Base-by-base conservation (phyloP, 2,329 filamentous ascomycete genomes). In the Calcarisporium arbuscula region DNA sequence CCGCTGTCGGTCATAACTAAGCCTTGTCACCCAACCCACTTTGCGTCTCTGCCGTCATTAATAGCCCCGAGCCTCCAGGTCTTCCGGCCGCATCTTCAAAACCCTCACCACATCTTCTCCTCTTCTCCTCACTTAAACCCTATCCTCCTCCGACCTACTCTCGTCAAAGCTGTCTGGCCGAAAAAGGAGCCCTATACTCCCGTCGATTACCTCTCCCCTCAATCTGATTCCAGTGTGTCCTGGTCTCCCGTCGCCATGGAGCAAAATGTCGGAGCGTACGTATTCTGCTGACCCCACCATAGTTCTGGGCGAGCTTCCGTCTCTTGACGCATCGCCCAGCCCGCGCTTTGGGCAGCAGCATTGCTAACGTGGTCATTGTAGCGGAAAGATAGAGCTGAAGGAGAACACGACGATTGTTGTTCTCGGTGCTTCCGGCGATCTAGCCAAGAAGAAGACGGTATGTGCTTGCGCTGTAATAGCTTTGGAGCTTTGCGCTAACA, bases 371-470 rank as follows among this genome's bases (percentile, higher is more conserved):
- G 16, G 9, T 18, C 25, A 19, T 19, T 37, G 19, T 32, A 46
- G 47, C 61, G 94, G 87, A 58, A 80, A 78, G 55, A 74, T 94
- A 65, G 92, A 98, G 78, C 82, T 98, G 58, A 98, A 95, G 75
- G 87, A 96, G 58, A 94, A 98, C 75, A 98, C 92, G 47, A 78
- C 89, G 58, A 94, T 98, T 55, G 77, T 98, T 54, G 92, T 98
- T 53, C 81, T 98, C 49, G 92, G 92, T 56, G 92, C 92, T 47
- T 98, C 92, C 34, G 92, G 92, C 55, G 92, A 98, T 73, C 70
- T 98, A 49, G 92, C 92, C 33, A 98, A 98, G 77, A 98, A 98
- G 82, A 98, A 98, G 82, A 98, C 92, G 29, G 88, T 94, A 67
- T 61, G 79, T 37, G 36, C 30, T 36, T 33, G 33, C 29, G 26